Evolutionary conservation across 257 asterid genomes (phyloP).

Genomic region (Anisodus tanguticus): DNA sequence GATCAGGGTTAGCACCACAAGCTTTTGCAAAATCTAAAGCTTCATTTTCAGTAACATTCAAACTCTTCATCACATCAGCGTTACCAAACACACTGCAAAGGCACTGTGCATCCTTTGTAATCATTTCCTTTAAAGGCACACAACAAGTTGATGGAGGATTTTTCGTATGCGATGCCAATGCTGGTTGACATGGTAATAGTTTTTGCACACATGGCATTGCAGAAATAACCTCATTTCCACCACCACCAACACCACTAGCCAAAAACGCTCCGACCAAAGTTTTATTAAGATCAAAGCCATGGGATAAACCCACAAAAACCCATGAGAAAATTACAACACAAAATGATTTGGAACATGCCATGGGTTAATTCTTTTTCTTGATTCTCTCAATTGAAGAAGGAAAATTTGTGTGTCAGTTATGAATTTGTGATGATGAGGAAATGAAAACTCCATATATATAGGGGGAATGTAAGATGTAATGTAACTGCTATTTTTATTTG

Average conservation of each 20-base stretch:
- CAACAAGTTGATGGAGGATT: constrained; percentile 48
- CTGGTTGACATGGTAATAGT: constrained; percentile 52
- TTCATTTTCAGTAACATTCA: constrained; percentile 46
- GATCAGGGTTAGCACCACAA: constrained; percentile 51
- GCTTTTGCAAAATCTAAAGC: constrained; percentile 46
- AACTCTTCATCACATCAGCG: constrained; percentile 33
- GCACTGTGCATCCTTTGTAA: constrained; percentile 37
- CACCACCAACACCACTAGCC: constrained; percentile 15
- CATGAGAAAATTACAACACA: constrained; percentile 30
- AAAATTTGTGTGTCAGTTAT: background rate
- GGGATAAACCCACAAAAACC: constrained; percentile 33
- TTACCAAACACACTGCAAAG: constrained; percentile 50
- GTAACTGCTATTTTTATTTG: background rate
- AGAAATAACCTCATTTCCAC: background rate
- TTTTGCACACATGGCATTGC: constrained; percentile 48
- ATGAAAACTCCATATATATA: background rate
- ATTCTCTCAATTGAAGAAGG: background rate
- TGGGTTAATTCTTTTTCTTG: background rate
- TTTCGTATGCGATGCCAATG: constrained; percentile 37
- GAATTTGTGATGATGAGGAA: background rate
- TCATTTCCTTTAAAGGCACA: constrained; percentile 37
- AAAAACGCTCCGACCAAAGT: background rate
- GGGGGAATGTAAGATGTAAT: background rate
- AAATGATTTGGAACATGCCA: constrained; percentile 1
- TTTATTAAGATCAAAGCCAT: constrained; percentile 16